Conservation (phyloP, 2,329 filamentous ascomycete genomes). For the Pyrenochaeta sp. region DNA sequence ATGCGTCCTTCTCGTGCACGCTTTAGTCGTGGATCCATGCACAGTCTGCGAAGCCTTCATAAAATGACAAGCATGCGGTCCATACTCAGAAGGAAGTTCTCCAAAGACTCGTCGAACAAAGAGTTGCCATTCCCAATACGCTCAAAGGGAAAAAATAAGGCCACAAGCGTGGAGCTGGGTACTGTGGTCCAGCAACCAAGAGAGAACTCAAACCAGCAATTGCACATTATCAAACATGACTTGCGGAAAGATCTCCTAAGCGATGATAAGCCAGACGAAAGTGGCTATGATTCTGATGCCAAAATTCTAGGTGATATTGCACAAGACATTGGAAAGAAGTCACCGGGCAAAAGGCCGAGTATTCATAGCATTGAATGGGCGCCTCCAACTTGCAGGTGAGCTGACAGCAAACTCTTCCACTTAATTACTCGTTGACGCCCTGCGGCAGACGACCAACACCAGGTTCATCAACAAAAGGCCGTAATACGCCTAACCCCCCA, state of each 20-base stretch:
- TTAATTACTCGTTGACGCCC: conserved; percentile 14
- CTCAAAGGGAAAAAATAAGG: conserved; percentile 13
- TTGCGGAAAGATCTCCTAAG: conserved; percentile 44
- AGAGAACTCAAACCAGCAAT: conserved; percentile 27
- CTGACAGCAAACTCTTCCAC: background rate
- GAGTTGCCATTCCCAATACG: conserved; percentile 6
- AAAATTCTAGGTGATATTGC: conserved; percentile 44
- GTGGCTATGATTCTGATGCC: conserved; percentile 51
- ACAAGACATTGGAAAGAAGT: conserved; percentile 38
- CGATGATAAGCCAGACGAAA: conserved; percentile 41
- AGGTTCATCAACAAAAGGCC: conserved; percentile 30
- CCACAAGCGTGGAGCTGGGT: conserved; percentile 10
- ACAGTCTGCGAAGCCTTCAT: conserved; percentile 45
- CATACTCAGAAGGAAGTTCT: conserved; percentile 43
- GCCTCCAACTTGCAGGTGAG: conserved; percentile 37
- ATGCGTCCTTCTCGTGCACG: conserved; percentile 24
- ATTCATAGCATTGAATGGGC: conserved; percentile 48
- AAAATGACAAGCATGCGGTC: conserved; percentile 47
- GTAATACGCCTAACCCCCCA: conserved; percentile 13
- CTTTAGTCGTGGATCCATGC: conserved; percentile 36
- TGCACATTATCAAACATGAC: conserved; percentile 42
- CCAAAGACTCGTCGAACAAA: conserved; percentile 34
- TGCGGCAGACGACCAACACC: conserved; percentile 38
- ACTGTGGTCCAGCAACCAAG: conserved; percentile 37
- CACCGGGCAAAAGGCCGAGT: conserved; percentile 42